Conservation (phyloP, 305 asterid genomes). For the Striga hermonthica region DNA sequence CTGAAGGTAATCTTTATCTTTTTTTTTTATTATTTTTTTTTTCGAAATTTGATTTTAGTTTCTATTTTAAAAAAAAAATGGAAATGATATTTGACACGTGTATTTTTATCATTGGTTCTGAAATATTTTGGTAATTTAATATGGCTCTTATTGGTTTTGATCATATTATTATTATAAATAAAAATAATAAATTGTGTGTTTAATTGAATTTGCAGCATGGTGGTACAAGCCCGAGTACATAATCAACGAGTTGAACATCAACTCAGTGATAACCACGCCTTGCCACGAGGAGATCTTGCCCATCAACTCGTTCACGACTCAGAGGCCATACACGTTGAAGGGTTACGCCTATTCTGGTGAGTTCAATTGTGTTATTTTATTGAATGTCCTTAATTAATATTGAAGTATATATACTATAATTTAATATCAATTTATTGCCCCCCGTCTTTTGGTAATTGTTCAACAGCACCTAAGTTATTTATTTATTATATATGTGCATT, state of each 20-base stretch:
- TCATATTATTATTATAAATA: too few species aligned
- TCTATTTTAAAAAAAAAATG: too few species aligned
- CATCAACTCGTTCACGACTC: slow-evolving; percentile 81
- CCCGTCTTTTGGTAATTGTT: too few species aligned
- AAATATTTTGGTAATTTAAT: too few species aligned
- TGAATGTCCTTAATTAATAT: too few species aligned
- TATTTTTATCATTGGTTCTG: too few species aligned
- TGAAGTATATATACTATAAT: too few species aligned
- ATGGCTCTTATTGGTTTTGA: too few species aligned
- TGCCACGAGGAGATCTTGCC: slow-evolving; percentile 86
- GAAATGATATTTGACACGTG: not conserved
- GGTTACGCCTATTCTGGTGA: slow-evolving; percentile 93
- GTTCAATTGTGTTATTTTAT: not conserved
- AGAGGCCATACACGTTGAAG: slow-evolving; percentile 74
- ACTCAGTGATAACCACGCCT: slow-evolving; percentile 94
- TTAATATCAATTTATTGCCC: too few species aligned
- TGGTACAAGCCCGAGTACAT: slow-evolving; percentile 90
- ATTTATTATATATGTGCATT: slow-evolving; percentile 14
- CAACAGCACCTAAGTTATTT: too few species aligned
- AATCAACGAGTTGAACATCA: slow-evolving; percentile 86
- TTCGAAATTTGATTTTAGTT: not conserved
- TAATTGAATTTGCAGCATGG: slow-evolving; percentile 56
- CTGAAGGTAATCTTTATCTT: slow-evolving; percentile 52
- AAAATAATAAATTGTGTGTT: not conserved
- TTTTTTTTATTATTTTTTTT: not conserved